Evolutionary conservation across 1,284 basidiomycete genomes (phyloP), one percentile per base, ranked within the genome.

Genomic region (Ustilago loliicola): DNA sequence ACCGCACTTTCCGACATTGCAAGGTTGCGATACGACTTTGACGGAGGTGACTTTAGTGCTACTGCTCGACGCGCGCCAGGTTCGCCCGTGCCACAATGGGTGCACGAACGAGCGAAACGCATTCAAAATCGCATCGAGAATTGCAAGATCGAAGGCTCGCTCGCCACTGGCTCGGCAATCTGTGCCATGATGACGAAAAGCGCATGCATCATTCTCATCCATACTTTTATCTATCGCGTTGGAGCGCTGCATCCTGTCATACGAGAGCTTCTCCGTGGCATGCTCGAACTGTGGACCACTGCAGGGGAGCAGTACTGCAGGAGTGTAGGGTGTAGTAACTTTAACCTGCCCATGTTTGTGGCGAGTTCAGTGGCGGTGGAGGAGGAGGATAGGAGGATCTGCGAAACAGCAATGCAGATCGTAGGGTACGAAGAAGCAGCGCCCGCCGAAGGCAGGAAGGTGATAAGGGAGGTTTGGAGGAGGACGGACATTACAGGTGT

Each of bases 1-100:
- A 61, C 59, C 7, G 72, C 72, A n/a, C 53, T 75, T 9, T 75
- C 72, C 17, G 72, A 75, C 60, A 75, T 71, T 25, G 72, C 72
- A 13, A 25, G 72, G 53, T 34, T 75, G 32, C 55, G 72, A 2
- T 66, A 68, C 60, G 67, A 75, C 21, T 75, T 47, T 50, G 72
- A 75, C 19, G 72, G 67, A 9, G 72, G 72, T n/a, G 67, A 66
- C 40, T 75, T 66, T 25, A 17, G 13, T 23, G 51, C 56, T 2
- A 75, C 67, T 9, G 72, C 67, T 1, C 56, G 52, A 1, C 59
- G 72, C 0, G 13, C 38, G 1, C 36, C 61, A 2, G 72, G 67
- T 2, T 38, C 61, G 2, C 53, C 72, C 0, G 67, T 75, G 5
- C 72, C 72, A 27, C 55, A 57, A 21, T 75, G 72, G 72, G 72